phyloP scores from a whole-genome alignment of 441 rosid species.

The Erodium moschatum region DNA sequence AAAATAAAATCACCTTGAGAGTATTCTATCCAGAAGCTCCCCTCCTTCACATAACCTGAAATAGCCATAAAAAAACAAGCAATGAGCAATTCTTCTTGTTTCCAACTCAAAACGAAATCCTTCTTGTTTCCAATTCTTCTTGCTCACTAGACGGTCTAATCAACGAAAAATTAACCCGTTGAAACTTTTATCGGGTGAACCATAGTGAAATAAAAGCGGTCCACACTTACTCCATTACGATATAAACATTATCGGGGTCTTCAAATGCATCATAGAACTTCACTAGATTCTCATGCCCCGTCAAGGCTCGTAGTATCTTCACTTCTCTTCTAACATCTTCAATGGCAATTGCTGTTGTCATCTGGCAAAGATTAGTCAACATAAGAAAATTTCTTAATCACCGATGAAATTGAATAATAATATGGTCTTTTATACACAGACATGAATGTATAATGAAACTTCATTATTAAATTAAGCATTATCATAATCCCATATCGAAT shows the following conservation, averaged over 20 bases:
- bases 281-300: conserved; percentile 55
- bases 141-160: no score
- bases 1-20: conserved; percentile 46
- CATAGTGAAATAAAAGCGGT: neutral
- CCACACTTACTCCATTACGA: conserved; percentile 58
- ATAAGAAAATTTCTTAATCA: no score
- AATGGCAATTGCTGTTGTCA: conserved; percentile 65
- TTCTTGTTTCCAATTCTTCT: no score
- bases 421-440: neutral
- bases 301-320: conserved; percentile 52
- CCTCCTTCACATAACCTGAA: conserved; percentile 99
- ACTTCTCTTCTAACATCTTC: conserved; percentile 79
- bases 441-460: no score
- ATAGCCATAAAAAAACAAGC: conserved; percentile 13
- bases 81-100: conserved; percentile 5
- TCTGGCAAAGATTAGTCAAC: conserved; percentile 26
- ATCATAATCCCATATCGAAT: no score
- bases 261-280: conserved; percentile 61
- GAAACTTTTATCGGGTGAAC: neutral
- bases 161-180: neutral
- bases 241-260: conserved; percentile 51
- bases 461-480: no score
- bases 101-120: no score
- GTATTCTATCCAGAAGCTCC: conserved; percentile 91
- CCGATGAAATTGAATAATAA: no score